Base-by-base conservation (phyloP, 192 early-diverging fungal species). In the Entomortierella lignicola region DNA sequence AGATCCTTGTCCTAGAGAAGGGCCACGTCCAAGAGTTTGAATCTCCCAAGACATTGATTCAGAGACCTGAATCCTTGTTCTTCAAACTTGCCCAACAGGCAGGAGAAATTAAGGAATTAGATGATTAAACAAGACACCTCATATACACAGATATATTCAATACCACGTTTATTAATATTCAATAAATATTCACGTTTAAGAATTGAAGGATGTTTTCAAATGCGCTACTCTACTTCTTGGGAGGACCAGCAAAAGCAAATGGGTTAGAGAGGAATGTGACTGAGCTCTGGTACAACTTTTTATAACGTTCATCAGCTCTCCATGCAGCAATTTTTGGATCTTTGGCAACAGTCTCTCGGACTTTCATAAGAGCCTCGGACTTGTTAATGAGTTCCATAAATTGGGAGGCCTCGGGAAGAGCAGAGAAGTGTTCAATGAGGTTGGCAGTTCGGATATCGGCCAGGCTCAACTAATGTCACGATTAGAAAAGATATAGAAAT, bases 1-100 rank as follows among this genome's bases (percentile, higher is more conserved):
- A 89, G 30, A 91, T 97, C 21, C 51, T 95, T 11, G 94, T 95
- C 0, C 26, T 84, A 71, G 84, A 58, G 82, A 92, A 65, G 62
- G 67, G 63, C 0, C 32, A 25, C 21, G 69, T 70, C 0, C 85
- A 87, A 20, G 95, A 96, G 72, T 89, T 82, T 55, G 93, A 92
- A 52, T 74, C 89, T 10, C 94, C 94, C 2, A 37, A 72, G 31
- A 75, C 66, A 10, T 68, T 95, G 51, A 20, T 74, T 5, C 39
- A 74, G 17, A 39, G 50, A 15, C 25, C 42, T 1, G 58, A 56
- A 7, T 87, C 85, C 4, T 25, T 80, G 11, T 87, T 85, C 48
- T 85, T 69, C 53, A 82, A 80, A 18, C 70, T 87, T 47, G 70
- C 85, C 4, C 79, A 87, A 48, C 77, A 85, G 52, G 83, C 85